Evolutionary conservation across 1,284 basidiomycete genomes (phyloP), one percentile per base, ranked within the genome.

Genomic region (Tilletia walkeri): DNA sequence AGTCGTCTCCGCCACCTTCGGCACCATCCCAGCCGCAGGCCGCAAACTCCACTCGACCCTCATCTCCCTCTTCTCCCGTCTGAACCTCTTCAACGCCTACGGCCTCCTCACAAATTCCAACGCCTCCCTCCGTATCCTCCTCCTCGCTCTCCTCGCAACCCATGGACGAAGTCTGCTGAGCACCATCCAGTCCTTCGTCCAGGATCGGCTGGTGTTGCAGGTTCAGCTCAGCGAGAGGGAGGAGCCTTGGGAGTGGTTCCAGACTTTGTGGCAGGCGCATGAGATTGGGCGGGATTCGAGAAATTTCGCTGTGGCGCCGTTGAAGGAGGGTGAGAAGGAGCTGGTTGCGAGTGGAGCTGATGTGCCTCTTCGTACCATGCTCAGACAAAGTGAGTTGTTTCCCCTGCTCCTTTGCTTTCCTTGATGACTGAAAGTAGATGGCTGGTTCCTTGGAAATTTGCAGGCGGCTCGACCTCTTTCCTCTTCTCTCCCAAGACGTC

Each of bases 271-370:
- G 16, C 30, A 63, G 59, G 18, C 30, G 16, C 59, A 38, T 18
- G 30, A 63, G 59, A 41, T 63, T 36, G 59, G 59, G 24, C 10
- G 38, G 12, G 38, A 63, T 41, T 30, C 10, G 18, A 24, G 59
- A 12, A 41, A 39, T 36, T 63, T 63, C 41, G 59, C 38, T 36
- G 36, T 63, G 9, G 59, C 59, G 4, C 14, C 30, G 7, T 12
- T 63, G 10, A 34, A 38, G 59, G 59, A 63, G 38, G 59, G 59
- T 14, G 59, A 63, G 59, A 3, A 63, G 59, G 59, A 63, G 59
- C 34, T 63, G 9, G 38, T 63, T 14, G 59, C 59, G 18, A 38
- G 30, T 16, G 59, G 59, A 9, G 59, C 59, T 18, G 59, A 63
- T 14, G 59, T 63, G 24, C 59, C 59, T 6, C 34, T 63, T 30